Evolutionary conservation across 179 eudicot species (phyloP).

Genomic region (Beta corolliflora): DNA sequence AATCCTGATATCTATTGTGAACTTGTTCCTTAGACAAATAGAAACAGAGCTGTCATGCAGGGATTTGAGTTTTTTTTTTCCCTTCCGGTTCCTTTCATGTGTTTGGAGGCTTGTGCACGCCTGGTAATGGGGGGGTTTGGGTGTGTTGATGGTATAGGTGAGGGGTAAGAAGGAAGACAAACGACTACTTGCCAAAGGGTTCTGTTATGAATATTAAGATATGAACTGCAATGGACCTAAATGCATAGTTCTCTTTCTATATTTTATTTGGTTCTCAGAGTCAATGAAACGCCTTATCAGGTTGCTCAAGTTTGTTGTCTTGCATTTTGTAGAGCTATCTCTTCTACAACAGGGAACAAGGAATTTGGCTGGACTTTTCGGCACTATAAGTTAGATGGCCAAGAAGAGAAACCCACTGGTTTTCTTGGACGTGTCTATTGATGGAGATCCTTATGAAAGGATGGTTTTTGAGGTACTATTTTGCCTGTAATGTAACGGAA

Average conservation of each 20-base stretch:
- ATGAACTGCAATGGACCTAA: not conserved
- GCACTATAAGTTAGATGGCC: constrained; percentile 38
- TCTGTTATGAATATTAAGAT: not conserved
- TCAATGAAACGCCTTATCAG: not conserved
- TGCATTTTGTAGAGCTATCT: not conserved
- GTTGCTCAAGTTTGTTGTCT: not conserved
- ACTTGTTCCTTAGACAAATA: not conserved
- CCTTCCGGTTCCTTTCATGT: not conserved
- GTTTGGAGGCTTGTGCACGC: not conserved
- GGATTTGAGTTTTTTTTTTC: too few species aligned
- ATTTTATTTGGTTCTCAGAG: not conserved
- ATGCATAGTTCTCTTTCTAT: not conserved
- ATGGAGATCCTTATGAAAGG: constrained; percentile 72
- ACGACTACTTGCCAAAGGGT: not conserved
- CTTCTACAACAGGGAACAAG: constrained; percentile 36
- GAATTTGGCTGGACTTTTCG: constrained; percentile 26
- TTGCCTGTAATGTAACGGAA: constrained; percentile 8
- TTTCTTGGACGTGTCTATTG: constrained; percentile 67
- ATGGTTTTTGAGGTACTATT: constrained; percentile 59
- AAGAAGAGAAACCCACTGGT: constrained; percentile 67
- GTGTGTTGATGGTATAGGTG: not conserved
- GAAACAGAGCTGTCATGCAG: not conserved
- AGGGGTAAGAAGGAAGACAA: not conserved
- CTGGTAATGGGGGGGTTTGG: not conserved
- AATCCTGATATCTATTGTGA: not conserved